Conservation (phyloP, 495 filamentous ascomycete genomes). For the Staphylotrichum longicolle region DNA sequence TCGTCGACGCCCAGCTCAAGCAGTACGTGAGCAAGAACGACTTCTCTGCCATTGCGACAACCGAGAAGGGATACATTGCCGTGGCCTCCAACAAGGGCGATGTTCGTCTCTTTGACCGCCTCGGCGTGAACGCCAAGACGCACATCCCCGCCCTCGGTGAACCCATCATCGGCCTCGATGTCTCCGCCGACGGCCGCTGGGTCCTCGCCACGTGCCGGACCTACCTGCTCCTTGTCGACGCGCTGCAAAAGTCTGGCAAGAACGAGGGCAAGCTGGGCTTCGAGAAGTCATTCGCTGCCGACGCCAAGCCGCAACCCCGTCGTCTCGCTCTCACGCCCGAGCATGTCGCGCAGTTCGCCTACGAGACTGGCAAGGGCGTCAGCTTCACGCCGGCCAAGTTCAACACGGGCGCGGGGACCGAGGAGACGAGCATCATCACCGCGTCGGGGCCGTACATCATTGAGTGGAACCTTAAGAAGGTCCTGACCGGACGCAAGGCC, state of each 20-base stretch:
- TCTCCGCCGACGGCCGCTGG: conserved; percentile 93
- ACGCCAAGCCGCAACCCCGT: conserved; percentile 88
- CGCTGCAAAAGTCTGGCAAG: conserved; percentile 87
- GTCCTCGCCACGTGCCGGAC: conserved; percentile 91
- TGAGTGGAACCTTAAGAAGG: conserved; percentile 92
- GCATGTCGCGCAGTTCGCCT: conserved; percentile 94
- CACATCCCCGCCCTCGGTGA: conserved; percentile 94
- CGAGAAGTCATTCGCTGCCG: conserved; percentile 87
- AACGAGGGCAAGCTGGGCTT: conserved; percentile 98
- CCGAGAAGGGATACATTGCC: conserved; percentile 92
- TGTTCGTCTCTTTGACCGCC: conserved; percentile 91
- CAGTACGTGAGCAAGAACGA: conserved; percentile 96
- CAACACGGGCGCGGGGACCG: conserved; percentile 78
- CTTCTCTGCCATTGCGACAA: conserved; percentile 90
- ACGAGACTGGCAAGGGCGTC: conserved; percentile 83
- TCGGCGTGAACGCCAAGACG: conserved; percentile 97
- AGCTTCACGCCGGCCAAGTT: conserved; percentile 89
- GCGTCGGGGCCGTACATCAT: conserved; percentile 97
- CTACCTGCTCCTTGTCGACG: conserved; percentile 90
- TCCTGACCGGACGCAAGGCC: conserved; percentile 71
- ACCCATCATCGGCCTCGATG: conserved; percentile 90
- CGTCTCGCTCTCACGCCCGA: conserved; percentile 82
- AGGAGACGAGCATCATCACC: conserved; percentile 90
- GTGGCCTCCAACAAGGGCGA: conserved; percentile 97
- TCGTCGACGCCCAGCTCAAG: conserved; percentile 89